A percentile compares a stretch with the other conserved stretches of the same genome.
Conservation (phyloP, 2,329 filamentous ascomycete genomes). For the Cladorrhinum sp. region DNA sequence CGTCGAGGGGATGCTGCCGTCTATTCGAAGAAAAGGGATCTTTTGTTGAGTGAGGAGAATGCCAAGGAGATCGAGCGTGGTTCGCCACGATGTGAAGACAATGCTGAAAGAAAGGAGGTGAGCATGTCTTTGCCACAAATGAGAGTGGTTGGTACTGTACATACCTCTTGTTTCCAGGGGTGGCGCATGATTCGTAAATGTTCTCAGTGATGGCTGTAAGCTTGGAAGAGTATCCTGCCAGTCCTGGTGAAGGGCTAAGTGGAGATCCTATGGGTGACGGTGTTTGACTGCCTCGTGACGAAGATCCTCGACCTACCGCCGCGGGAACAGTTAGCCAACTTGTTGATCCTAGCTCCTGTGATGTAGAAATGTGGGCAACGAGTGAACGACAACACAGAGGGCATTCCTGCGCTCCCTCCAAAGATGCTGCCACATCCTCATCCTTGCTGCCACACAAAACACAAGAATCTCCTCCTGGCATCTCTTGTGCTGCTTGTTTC, state of each 20-base stretch:
- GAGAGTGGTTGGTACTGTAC: neutral
- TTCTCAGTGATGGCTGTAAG: neutral
- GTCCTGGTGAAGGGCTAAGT: neutral
- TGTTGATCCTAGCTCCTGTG: neutral
- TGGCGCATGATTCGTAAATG: neutral
- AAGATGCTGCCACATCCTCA: neutral
- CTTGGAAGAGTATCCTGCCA: neutral
- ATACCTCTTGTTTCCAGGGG: neutral
- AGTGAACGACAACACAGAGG: neutral
- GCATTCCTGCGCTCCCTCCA: neutral
- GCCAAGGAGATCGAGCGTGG: neutral
- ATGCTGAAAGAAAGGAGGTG: neutral
- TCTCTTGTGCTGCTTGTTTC: neutral
- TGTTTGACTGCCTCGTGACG: neutral
- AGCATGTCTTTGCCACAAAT: neutral
- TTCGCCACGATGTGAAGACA: constrained; percentile 3
- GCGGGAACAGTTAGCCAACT: neutral
- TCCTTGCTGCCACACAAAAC: neutral
- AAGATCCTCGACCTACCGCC: neutral
- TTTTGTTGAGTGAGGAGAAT: neutral
- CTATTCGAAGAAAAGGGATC: neutral
- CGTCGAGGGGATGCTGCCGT: neutral
- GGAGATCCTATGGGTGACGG: neutral
- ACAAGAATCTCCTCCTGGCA: neutral
- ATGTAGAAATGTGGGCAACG: neutral